Conservation (phyloP, 768 basidiomycete species). For the Aureoboletus auriporus region DNA sequence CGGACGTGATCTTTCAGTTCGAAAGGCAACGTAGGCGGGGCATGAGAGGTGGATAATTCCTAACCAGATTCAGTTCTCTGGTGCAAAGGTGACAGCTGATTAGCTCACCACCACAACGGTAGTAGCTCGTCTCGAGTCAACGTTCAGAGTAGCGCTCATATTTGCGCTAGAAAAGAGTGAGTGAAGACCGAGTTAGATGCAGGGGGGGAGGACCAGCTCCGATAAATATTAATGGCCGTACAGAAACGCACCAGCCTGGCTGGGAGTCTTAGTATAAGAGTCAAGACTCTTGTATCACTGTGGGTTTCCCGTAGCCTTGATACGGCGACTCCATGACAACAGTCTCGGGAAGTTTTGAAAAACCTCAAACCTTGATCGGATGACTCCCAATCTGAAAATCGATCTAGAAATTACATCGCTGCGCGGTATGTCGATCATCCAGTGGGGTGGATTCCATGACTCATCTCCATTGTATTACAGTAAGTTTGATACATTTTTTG, state of each 20-base stretch:
- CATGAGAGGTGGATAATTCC: slow-evolving; percentile 33
- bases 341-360: not conserved
- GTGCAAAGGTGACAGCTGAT: not conserved
- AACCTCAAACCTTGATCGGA: no score
- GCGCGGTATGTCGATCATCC: no score
- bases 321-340: slow-evolving; percentile 17
- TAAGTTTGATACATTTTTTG: not conserved
- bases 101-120: slow-evolving; percentile 24
- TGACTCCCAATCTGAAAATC: no score
- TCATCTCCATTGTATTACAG: not conserved
- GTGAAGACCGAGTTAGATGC: not conserved
- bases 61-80: slow-evolving; percentile 7
- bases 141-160: slow-evolving; percentile 8
- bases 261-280: no score
- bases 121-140: slow-evolving; percentile 11
- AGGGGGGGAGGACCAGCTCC: slow-evolving; percentile 20
- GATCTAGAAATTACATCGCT: no score
- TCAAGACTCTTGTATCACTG: not conserved
- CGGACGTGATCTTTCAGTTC: slow-evolving; percentile 35
- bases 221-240: not conserved
- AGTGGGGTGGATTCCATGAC: no score
- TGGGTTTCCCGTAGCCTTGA: not conserved
- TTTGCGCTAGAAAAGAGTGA: not conserved
- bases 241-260: not conserved
- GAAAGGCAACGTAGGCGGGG: slow-evolving; percentile 31